Percentiles rank a stretch among this genome's conserved stretches.
phyloP scores from a whole-genome alignment of 306 rosid species.

The Cucumis cinereus region DNA sequence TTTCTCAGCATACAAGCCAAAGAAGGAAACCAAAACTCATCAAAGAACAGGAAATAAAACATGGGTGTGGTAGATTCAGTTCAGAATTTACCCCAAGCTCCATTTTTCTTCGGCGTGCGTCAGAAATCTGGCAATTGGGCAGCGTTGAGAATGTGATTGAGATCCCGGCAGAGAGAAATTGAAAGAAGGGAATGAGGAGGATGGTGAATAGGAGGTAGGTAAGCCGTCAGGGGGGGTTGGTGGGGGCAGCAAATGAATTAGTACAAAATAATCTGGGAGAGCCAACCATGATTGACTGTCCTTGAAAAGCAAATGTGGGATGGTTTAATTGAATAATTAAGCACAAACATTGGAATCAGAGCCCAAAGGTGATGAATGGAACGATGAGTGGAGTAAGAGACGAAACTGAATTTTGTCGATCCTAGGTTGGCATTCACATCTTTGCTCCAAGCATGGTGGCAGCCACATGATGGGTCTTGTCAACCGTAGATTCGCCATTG shows the following conservation, averaged over 20 bases:
- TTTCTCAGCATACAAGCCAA: not conserved
- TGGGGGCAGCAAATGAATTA: not conserved
- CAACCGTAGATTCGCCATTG: too few species aligned
- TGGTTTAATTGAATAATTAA: not conserved
- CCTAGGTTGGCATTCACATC: not conserved
- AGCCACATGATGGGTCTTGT: too few species aligned
- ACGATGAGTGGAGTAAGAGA: not conserved
- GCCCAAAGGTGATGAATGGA: not conserved
- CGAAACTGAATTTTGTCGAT: not conserved
- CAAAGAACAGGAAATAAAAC: not conserved
- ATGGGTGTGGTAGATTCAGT: not conserved
- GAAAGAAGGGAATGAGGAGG: not conserved
- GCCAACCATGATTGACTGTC: not conserved
- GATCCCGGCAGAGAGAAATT: not conserved
- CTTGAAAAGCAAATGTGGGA: not conserved
- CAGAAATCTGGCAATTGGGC: not conserved
- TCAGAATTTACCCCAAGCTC: conserved; percentile 7
- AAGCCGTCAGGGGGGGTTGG: not conserved
- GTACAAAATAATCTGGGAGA: not conserved
- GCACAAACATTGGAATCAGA: not conserved
- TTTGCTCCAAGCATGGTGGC: too few species aligned
- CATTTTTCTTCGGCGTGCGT: not conserved
- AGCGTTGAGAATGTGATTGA: not conserved
- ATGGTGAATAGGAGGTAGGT: not conserved
- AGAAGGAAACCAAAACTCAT: not conserved